Base-by-base conservation (phyloP, 768 basidiomycete species). In the Lactarius vividus region DNA sequence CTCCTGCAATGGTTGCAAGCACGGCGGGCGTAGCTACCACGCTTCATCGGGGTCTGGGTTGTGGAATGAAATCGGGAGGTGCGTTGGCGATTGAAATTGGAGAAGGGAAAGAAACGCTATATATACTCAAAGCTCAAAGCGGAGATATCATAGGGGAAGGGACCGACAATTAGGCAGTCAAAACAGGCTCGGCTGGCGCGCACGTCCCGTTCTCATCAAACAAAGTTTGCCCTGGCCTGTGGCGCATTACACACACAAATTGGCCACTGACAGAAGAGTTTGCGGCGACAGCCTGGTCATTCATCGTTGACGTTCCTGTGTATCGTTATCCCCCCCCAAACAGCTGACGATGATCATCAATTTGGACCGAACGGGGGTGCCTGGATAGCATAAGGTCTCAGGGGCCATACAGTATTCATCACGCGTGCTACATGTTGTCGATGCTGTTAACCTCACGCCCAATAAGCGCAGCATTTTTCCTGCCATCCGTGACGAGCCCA, bases 1-100 rank as follows among this genome's bases (percentile, higher is more conserved):
- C 71, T 68, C 54, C 74, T 69, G 60, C 75, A 76, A 53, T 75
- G 74, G 67, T 73, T 74, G 68, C 75, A 76, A n/a, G 75, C 75
- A 55, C 74, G 75, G 29, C 73, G 73, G 40, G 73, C 72, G 58
- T 76, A 76, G 39, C 70, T 75, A 28, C 75, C 74, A 37, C 75
- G 72, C 10, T 62, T 56, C 57, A 62, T 67, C 18, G 18, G 18
- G 31, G 57, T 3, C 13, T 29, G 23, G 37, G 26, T 15, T 23
- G n/a, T 13, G 0, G 37, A 31, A 18, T 16, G 26, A 37, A 23
- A 53, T 33, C 26, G 60, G 39, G 56, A 18, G 29, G 15, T 7
- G 11, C 20, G 52, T 49, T 15, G 3, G 23, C n/a, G 29, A 40
- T 29, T 35, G 40, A 57, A 16, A 35, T 15, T n/a, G 57, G 28